These are phyloP conservation scores for Mucuna pruriens DNA, from an alignment of 306 rosid genomes.

Conservation along the genomic window DNA sequence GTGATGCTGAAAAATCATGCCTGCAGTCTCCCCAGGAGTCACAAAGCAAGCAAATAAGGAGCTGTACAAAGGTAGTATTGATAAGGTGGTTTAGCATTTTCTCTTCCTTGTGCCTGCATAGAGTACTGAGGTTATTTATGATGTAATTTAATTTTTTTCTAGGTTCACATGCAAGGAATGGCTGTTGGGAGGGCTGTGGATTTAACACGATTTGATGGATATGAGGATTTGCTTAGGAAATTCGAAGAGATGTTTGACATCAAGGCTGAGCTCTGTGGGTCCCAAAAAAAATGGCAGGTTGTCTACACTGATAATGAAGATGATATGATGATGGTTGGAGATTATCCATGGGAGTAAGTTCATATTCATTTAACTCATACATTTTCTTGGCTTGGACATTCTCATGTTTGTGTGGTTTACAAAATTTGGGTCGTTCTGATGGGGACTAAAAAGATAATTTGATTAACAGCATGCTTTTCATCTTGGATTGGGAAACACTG, in stretches of 20 bases:
- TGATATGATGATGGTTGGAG: slow-evolving; percentile 82
- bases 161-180: slow-evolving; percentile 93
- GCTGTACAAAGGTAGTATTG: slow-evolving; percentile 74
- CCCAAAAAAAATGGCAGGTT: slow-evolving; percentile 77
- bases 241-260: slow-evolving; percentile 84
- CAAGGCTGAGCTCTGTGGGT: slow-evolving; percentile 67
- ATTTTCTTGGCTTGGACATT: neutral
- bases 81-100: neutral
- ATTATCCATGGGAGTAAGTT: slow-evolving; percentile 87
- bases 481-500: neutral
- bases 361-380: slow-evolving; percentile 35
- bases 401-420: neutral
- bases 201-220: slow-evolving; percentile 56
- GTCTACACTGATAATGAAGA: slow-evolving; percentile 75
- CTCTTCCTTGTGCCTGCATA: neutral
- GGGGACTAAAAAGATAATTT: neutral
- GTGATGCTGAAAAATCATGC: slow-evolving; percentile 77
- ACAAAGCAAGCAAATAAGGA: slow-evolving; percentile 65
- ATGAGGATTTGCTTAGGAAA: slow-evolving; percentile 57
- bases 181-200: slow-evolving; percentile 88
- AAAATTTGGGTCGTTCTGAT: neutral
- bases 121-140: neutral
- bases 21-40: slow-evolving; percentile 32
- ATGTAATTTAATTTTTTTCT: slow-evolving; percentile 23
- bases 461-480: neutral